Percentiles rank a stretch among this genome's conserved stretches.
phyloP scores from a whole-genome alignment of 2,329 filamentous ascomycete genomes.

The Neopestalotiopsis sp. region DNA sequence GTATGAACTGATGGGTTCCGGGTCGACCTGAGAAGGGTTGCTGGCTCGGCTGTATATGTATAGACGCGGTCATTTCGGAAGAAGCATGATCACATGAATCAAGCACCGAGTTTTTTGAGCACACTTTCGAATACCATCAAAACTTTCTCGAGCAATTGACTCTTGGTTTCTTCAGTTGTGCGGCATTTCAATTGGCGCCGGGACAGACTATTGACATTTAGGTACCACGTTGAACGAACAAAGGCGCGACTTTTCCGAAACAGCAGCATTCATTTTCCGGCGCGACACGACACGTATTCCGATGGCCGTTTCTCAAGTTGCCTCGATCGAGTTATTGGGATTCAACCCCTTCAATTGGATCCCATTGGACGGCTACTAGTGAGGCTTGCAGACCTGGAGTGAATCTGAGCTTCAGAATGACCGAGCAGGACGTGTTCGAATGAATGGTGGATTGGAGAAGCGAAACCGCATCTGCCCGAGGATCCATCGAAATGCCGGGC shows the following conservation, averaged over 20 bases:
- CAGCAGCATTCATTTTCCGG: background rate
- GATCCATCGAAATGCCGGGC: background rate
- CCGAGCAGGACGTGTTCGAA: background rate
- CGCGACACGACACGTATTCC: too few relatives aligned
- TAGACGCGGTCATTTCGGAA: conserved; percentile 21
- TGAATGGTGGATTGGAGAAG: background rate
- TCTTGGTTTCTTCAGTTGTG: background rate
- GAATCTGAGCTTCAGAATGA: background rate
- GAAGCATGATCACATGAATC: conserved; percentile 17
- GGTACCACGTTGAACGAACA: background rate
- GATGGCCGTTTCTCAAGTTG: too few relatives aligned
- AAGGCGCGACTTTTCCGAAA: background rate
- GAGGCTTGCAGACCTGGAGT: too few relatives aligned
- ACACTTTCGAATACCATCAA: conserved; percentile 1
- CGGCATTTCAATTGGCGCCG: background rate
- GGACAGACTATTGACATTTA: background rate
- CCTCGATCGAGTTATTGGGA: too few relatives aligned
- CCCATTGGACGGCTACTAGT: too few relatives aligned
- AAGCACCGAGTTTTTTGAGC: conserved; percentile 10
- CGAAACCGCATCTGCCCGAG: background rate
- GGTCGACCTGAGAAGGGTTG: conserved; percentile 14
- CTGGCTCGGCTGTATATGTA: conserved; percentile 22
- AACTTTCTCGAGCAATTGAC: background rate
- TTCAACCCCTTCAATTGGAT: too few relatives aligned
- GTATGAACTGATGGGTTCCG: conserved; percentile 15